Conservation (phyloP, 1,284 basidiomycete species). For the Ustilago esculenta region DNA sequence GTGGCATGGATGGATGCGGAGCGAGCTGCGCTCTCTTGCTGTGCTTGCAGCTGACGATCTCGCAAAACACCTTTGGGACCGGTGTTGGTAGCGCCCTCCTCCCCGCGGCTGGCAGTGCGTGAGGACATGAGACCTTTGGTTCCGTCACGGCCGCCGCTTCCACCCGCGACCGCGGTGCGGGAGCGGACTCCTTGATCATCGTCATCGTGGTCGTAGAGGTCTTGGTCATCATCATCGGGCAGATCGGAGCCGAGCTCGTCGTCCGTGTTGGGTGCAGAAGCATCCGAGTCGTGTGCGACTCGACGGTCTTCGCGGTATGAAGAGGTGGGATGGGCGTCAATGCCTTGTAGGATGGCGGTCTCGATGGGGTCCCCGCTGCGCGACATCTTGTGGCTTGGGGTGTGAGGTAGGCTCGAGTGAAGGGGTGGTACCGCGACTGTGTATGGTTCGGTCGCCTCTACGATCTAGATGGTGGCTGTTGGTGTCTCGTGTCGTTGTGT, state of each 20-base stretch:
- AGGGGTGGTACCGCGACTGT: too few species aligned
- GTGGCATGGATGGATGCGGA: constrained; percentile 18
- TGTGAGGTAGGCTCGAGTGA: too few species aligned
- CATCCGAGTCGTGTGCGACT: constrained; percentile 9
- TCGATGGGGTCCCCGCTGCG: constrained; percentile 38
- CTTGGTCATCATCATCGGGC: constrained; percentile 22
- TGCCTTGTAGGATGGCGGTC: constrained; percentile 43
- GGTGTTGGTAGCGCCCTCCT: constrained; percentile 43
- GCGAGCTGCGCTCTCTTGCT: constrained; percentile 18
- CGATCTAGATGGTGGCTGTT: too few species aligned
- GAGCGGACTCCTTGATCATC: constrained; percentile 9
- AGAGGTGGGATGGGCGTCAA: constrained; percentile 26
- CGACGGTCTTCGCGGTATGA: constrained; percentile 34
- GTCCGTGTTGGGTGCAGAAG: constrained; percentile 40
- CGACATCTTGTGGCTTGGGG: constrained; percentile 6
- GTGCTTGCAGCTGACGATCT: constrained; percentile 35
- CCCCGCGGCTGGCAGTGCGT: constrained; percentile 16
- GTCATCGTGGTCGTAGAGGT: constrained; percentile 17
- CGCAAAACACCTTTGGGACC: constrained; percentile 57
- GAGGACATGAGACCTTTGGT: constrained; percentile 15
- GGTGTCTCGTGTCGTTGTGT: too few species aligned
- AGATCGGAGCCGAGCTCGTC: constrained; percentile 54
- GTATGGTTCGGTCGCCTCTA: too few species aligned
- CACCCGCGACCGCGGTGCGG: neutral
- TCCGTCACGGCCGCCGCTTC: neutral